phyloP scores from a whole-genome alignment of 106 monocot genomes.

The Allium sativum region DNA sequence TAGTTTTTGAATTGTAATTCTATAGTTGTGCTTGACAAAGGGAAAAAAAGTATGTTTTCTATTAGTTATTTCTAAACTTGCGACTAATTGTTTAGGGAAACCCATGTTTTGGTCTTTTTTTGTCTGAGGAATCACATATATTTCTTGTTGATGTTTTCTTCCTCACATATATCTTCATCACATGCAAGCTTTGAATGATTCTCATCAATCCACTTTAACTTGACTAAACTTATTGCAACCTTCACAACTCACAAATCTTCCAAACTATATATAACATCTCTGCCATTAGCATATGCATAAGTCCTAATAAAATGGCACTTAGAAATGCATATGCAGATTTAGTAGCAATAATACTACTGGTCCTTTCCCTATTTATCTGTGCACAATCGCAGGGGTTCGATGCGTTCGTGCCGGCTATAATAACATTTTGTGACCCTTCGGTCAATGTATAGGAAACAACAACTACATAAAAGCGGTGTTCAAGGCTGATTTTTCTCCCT shows the following conservation, averaged over 20 bases:
- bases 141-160: too few species aligned
- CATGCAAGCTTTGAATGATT: slow-evolving; percentile 3
- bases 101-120: too few species aligned
- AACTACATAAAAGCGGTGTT: slow-evolving; percentile 56
- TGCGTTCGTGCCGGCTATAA: slow-evolving; percentile 58
- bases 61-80: too few species aligned
- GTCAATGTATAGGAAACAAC: slow-evolving; percentile 93
- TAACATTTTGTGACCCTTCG: slow-evolving; percentile 82
- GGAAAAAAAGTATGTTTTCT: too few species aligned
- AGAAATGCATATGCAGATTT: background rate
- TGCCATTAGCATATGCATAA: background rate
- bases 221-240: too few species aligned
- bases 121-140: too few species aligned
- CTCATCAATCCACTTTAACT: too few species aligned
- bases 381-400: slow-evolving; percentile 19
- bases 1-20: too few species aligned
- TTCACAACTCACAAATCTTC: background rate
- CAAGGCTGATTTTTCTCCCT: slow-evolving; percentile 70
- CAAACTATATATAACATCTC: background rate
- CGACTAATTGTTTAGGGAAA: too few species aligned
- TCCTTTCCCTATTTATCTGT: background rate
- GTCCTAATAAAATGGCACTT: background rate
- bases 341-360: background rate
- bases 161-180: slow-evolving; percentile 2
- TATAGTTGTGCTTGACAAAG: too few species aligned